phyloP scores from a whole-genome alignment of 129 eudicot species.

The Arctium minus region DNA sequence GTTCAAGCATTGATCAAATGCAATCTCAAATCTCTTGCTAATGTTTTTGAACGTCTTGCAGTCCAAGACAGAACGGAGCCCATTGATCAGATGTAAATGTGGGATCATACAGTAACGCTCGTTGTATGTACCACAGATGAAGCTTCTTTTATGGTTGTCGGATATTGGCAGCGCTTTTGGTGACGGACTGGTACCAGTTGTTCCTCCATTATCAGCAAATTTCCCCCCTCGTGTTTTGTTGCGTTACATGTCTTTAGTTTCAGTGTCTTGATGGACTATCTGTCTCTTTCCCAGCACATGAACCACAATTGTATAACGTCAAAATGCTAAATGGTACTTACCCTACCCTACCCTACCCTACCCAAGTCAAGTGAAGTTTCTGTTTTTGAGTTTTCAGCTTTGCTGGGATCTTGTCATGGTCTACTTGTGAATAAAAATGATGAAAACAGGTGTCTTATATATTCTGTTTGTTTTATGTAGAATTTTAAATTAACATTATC shows the following conservation, averaged over 20 bases:
- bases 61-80: conserved; percentile 74
- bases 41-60: conserved; percentile 62
- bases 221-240: conserved; percentile 12
- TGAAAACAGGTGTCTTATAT: conserved; percentile 18
- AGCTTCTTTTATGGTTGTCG: conserved; percentile 42
- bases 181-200: conserved; percentile 45
- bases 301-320: conserved; percentile 29
- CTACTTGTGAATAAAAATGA: conserved; percentile 25
- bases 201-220: conserved; percentile 8
- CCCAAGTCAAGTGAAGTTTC: conserved; percentile 3
- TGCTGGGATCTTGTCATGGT: conserved; percentile 4
- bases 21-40: conserved; percentile 69
- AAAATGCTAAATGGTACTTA: conserved; percentile 12
- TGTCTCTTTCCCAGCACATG: conserved; percentile 26
- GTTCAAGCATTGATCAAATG: conserved; percentile 71
- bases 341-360: neutral
- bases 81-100: conserved; percentile 43
- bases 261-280: conserved; percentile 18
- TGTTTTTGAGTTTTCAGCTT: conserved; percentile 23
- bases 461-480: neutral
- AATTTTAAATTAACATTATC: no score
- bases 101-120: neutral
- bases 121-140: conserved; percentile 47
- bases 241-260: conserved; percentile 23
- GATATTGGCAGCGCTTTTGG: conserved; percentile 33